Conservation (phyloP, 305 asterid species). For the Fraxinus paxiana region DNA sequence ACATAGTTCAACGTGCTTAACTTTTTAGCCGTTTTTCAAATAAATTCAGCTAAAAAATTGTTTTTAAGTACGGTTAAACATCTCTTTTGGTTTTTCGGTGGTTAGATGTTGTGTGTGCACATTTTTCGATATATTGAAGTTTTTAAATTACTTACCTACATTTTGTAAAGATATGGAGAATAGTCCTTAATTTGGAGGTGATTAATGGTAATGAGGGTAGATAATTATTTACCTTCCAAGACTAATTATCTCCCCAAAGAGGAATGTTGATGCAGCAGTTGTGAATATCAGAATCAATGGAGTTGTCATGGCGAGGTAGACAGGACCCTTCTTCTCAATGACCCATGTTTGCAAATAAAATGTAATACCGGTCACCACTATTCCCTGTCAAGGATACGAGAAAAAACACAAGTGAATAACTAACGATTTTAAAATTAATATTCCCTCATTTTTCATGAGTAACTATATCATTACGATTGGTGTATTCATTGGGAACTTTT, state of each 20-base stretch:
- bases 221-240: conserved; percentile 81
- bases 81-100: too few relatives aligned
- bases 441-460: conserved; percentile 56
- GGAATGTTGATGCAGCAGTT: conserved; percentile 53
- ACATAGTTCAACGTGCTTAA: too few relatives aligned
- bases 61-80: neutral
- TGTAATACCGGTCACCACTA: conserved; percentile 71
- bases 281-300: conserved; percentile 68
- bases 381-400: conserved; percentile 45
- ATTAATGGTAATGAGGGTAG: neutral
- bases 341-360: conserved; percentile 90
- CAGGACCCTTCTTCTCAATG: conserved; percentile 88
- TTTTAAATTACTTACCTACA: neutral
- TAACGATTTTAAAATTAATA: conserved; percentile 4
- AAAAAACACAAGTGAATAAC: neutral
- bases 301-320: conserved; percentile 69
- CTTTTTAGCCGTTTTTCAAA: neutral
- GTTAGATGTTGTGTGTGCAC: neutral
- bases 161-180: too few relatives aligned
- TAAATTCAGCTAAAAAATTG: neutral
- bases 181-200: neutral
- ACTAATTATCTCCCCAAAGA: conserved; percentile 70
- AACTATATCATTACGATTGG: too few relatives aligned
- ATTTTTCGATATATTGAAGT: too few relatives aligned
- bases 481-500: too few relatives aligned